These are phyloP conservation scores for Saturnispora halmiae DNA, from an alignment of 805 yeast genomes.

Conservation along the genomic window DNA sequence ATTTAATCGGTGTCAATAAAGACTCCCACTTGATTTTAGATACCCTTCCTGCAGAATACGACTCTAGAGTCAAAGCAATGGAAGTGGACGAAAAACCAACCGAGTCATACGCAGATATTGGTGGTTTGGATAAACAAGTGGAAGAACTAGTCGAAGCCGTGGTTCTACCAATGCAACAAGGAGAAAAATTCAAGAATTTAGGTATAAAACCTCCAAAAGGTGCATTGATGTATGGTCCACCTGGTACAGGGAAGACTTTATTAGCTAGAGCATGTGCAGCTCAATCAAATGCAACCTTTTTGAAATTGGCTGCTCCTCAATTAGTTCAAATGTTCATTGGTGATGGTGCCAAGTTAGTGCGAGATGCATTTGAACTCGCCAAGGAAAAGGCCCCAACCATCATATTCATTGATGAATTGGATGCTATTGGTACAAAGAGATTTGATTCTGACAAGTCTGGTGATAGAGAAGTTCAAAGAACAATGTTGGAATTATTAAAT, in stretches of 20 bases:
- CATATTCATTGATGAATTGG: constrained; percentile 95
- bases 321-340: constrained; percentile 98
- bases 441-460: constrained; percentile 96
- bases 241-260: constrained; percentile 97
- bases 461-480: constrained; percentile 97
- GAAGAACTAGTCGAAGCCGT: constrained; percentile 98
- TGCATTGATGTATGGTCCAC: constrained; percentile 98
- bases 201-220: constrained; percentile 99
- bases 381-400: constrained; percentile 98
- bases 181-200: constrained; percentile 85
- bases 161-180: constrained; percentile 96
- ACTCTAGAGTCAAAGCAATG: constrained; percentile 95
- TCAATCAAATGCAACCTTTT: constrained; percentile 93
- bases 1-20: constrained; percentile 93
- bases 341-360: constrained; percentile 95
- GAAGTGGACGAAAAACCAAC: constrained; percentile 99
- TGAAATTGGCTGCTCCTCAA: constrained; percentile 96
- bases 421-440: constrained; percentile 97
- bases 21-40: constrained; percentile 91
- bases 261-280: constrained; percentile 99
- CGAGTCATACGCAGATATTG: constrained; percentile 94
- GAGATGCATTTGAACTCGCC: constrained; percentile 96
- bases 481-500: constrained; percentile 95
- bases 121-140: constrained; percentile 96
- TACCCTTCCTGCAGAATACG: constrained; percentile 94